These are phyloP conservation scores for Cordyceps fumosorosea DNA, from an alignment of 2,329 filamentous ascomycete genomes.

Conservation along the genomic window DNA sequence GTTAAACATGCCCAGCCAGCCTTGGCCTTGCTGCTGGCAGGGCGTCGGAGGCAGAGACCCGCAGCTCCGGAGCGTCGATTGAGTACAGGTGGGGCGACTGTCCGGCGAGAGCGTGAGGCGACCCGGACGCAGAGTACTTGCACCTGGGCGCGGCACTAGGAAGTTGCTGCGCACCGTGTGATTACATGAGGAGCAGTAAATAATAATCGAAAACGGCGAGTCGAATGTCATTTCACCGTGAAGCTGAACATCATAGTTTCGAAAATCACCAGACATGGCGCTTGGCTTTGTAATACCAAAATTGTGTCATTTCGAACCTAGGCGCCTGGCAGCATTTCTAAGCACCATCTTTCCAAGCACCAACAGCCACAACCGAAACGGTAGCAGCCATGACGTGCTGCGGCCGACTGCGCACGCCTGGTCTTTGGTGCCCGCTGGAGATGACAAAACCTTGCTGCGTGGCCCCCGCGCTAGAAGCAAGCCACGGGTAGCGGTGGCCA, in stretches of 20 bases:
- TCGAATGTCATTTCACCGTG: background rate
- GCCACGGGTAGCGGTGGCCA: background rate
- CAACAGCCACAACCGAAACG: background rate
- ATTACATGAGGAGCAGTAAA: background rate
- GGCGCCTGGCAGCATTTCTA: background rate
- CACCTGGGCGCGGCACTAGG: background rate
- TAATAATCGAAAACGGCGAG: background rate
- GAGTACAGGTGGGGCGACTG: background rate
- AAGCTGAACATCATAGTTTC: background rate
- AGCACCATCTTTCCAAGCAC: background rate
- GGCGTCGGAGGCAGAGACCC: conserved; percentile 2
- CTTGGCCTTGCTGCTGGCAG: background rate
- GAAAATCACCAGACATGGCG: background rate
- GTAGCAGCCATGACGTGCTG: conserved; percentile 4
- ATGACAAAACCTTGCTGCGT: background rate
- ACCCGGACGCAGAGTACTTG: background rate
- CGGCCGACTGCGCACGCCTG: background rate
- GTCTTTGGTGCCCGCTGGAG: background rate
- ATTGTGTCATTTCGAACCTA: background rate
- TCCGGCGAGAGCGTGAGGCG: conserved; percentile 1
- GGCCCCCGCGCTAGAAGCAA: background rate
- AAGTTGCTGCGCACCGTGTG: background rate
- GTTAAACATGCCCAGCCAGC: background rate
- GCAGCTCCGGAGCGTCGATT: conserved; percentile 9
- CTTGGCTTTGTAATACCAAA: background rate